Evolutionary conservation across 2,329 filamentous ascomycete genomes (phyloP).

Genomic region (Apiospora hydei): DNA sequence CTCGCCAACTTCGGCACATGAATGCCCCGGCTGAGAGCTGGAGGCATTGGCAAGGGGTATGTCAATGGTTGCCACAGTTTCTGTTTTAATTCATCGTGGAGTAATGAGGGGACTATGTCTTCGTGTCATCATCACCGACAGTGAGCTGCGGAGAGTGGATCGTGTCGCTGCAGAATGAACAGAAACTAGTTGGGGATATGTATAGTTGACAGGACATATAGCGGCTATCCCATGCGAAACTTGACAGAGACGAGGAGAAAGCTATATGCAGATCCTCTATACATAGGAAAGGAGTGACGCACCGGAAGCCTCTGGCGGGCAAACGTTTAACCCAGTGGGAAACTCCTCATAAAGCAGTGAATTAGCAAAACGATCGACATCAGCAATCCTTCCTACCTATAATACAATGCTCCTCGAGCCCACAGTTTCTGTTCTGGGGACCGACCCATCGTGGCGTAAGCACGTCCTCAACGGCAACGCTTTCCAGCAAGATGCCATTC

Average conservation of each 20-base stretch:
- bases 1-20: slow-evolving; percentile 13
- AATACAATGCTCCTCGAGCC: slow-evolving; percentile 41
- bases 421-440: slow-evolving; percentile 42
- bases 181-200: neutral
- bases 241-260: neutral
- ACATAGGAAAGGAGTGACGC: neutral
- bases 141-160: neutral
- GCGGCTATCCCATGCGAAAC: neutral
- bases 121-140: neutral
- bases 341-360: neutral
- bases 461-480: slow-evolving; percentile 54
- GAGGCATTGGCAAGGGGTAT: neutral
- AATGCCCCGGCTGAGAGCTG: neutral
- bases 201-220: neutral
- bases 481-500: slow-evolving; percentile 57
- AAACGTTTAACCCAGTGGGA: neutral
- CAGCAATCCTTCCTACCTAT: neutral
- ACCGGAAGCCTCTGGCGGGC: neutral
- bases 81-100: neutral
- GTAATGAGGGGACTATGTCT: neutral
- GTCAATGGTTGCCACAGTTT: neutral
- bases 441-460: slow-evolving; percentile 45
- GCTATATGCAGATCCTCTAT: neutral
- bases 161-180: neutral
- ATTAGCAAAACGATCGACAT: neutral